Evolutionary conservation across 2,329 filamentous ascomycete genomes (phyloP).

Genomic region (Paraphoma chrysanthemicola): DNA sequence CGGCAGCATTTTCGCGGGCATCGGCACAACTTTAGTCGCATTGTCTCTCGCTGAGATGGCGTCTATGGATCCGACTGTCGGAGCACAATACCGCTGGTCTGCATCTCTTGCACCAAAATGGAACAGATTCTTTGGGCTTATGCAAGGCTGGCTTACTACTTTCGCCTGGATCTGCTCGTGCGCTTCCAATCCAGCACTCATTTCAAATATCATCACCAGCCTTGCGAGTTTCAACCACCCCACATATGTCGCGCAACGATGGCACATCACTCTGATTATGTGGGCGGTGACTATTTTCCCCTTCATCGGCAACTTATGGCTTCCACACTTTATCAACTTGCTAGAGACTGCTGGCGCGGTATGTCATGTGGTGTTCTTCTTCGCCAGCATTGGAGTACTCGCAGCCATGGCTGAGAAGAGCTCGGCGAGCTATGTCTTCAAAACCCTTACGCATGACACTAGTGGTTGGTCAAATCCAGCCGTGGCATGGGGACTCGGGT

Average conservation of each 20-base stretch:
- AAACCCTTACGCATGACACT: conserved; percentile 51
- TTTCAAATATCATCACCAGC: conserved; percentile 27
- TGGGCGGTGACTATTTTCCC: conserved; percentile 51
- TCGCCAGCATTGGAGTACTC: conserved; percentile 56
- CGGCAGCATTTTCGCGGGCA: conserved; percentile 31
- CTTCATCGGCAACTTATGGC: conserved; percentile 52
- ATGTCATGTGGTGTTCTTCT: conserved; percentile 57
- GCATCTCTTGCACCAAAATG: conserved; percentile 29
- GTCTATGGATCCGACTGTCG: conserved; percentile 38
- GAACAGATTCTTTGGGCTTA: conserved; percentile 31
- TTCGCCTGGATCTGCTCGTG: conserved; percentile 47
- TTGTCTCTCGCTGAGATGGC: conserved; percentile 39
- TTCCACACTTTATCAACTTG: conserved; percentile 51
- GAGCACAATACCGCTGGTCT: conserved; percentile 40
- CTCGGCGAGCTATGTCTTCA: conserved; percentile 52
- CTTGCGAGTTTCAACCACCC: conserved; percentile 42
- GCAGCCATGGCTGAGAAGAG: conserved; percentile 51
- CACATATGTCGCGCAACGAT: conserved; percentile 44
- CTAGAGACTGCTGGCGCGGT: conserved; percentile 55
- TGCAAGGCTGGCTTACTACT: conserved; percentile 49
- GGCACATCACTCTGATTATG: conserved; percentile 59
- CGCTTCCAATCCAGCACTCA: conserved; percentile 32
- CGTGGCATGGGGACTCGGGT: conserved; percentile 52
- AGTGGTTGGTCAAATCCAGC: conserved; percentile 52
- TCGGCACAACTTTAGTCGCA: conserved; percentile 39